Evolutionary conservation across 208 protist species (phyloP), one percentile per base, ranked within the genome.

Genomic region (Porcisia hertigi): DNA sequence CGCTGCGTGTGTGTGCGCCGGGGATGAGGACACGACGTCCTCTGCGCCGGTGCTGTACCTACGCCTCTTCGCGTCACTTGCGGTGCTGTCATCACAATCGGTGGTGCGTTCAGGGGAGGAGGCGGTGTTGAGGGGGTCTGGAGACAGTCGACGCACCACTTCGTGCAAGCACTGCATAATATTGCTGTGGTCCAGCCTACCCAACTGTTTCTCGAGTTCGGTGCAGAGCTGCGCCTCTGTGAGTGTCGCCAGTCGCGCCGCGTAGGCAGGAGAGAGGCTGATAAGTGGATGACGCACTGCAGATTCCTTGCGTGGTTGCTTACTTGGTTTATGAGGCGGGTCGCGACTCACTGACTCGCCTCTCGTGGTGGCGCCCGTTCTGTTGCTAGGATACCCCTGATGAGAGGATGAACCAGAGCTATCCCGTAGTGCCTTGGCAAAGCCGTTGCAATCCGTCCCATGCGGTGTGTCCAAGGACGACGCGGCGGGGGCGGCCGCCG

Each of bases 91-190:
- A 43, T 52, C 63, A 20, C 9, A 14, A 30, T 16, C 23, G 14
- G 23, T 7, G 23, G 41, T 12, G 41, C 3, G 2, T 1, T 67
- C 20, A 12, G 2, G 2, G 9, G 14, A 4, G 1, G 14, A 16
- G 4, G 43, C n/a, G 45, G 39, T 30, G 23, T 18, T 45, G 11
- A 5, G 55, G 43, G 34, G 9, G 3, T 2, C 9, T 1, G 66
- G 47, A 9, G 47, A 41, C 20, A 39, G 9, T 45, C 65, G 70
- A 16, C 60, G 45, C 45, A 65, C 81, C 41, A 93, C 71, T 71
- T 93, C 86, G 6, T 90, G 43, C 52, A 93, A 73, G 60, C 85
- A 89, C 76, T 86, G 81, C 53, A 89, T 25, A 76, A 93, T 89
- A 63, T 82, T 66, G n/a, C 81, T 78, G 53, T 79, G 66, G 69